Base-by-base conservation (phyloP, 768 basidiomycete species). In the Lyophyllum semitale region DNA sequence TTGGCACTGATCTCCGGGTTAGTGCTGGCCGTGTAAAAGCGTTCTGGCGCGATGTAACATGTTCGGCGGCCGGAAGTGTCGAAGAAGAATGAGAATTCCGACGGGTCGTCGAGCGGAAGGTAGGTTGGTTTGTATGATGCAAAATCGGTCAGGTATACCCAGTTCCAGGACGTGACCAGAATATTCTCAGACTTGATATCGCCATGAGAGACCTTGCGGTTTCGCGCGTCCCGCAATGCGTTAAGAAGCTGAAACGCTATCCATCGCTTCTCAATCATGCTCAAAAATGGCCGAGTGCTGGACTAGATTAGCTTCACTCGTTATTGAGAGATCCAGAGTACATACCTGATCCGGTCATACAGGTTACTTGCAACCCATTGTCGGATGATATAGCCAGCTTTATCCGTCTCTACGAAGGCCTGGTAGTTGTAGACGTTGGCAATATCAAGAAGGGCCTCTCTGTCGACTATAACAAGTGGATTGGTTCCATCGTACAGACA, bases 111-210 rank as follows among this genome's bases (percentile, higher is more conserved):
- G 41, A 98, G 81, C 0, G 97, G 97, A 11, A 99, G 84, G 69
- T 86, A 92, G 2, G 94, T 95, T 0, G 95, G 97, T 68, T 99
- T 99, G 82, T 92, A 95, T 0, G 87, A 83, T 0, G 95, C 92
- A 68, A 98, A 98, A 73, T 98, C 97, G 38, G 95, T 91, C 48
- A 99, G 78, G 65, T 95, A 94, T 11, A 97, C 82, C 87, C 93
- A 93, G 65, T 98, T 95, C 81, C 93, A 95, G 0, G 96, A 95
- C 0, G 95, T 95, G 46, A 98, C 93, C 48, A 98, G 83, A 61
- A 99, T 85, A 68, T 99, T 99, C 71, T 95, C 93, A 4, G 93
- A 93, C 71, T 98, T 98, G 77, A 99, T 90, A 69, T 98, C 96
- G 9, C 97, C 97, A 71, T 99, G 97, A 2, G 95, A 84, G n/a